Percentiles rank a stretch among this genome's conserved stretches.
phyloP scores from a whole-genome alignment of 129 eudicot species.

The Flaveria robusta region DNA sequence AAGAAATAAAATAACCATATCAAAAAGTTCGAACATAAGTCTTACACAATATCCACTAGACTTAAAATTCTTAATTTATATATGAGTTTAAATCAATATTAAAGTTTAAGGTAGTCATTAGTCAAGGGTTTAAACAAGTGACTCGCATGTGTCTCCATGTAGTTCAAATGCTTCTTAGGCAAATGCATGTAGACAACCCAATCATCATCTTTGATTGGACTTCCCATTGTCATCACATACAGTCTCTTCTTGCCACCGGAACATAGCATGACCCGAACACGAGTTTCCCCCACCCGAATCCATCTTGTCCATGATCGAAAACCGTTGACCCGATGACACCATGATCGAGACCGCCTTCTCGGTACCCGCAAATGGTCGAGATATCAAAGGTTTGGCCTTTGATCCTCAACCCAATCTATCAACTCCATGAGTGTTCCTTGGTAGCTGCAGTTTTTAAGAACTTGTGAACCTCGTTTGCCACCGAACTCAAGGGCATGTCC shows the following conservation, averaged over 20 bases:
- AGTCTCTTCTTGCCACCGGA: conserved; percentile 45
- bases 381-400: conserved; percentile 45
- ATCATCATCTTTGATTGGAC: conserved; percentile 52
- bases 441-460: conserved; percentile 40
- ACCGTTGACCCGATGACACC: conserved; percentile 57
- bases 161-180: conserved; percentile 39
- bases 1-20: background rate
- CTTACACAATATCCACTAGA: background rate
- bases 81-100: background rate
- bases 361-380: conserved; percentile 23
- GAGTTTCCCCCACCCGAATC: conserved; percentile 68
- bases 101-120: conserved; percentile 36
- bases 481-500: conserved; percentile 34
- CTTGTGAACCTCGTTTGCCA: conserved; percentile 44
- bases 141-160: conserved; percentile 40
- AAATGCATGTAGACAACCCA: conserved; percentile 69
- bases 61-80: background rate
- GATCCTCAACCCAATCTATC: conserved; percentile 76
- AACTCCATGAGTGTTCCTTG: conserved; percentile 59
- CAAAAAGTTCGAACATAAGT: background rate
- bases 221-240: conserved; percentile 67
- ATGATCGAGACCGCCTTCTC: conserved; percentile 42
- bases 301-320: conserved; percentile 45
- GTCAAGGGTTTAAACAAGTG: conserved; percentile 46
- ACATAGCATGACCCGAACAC: conserved; percentile 61